Evolutionary conservation across 257 asterid genomes (phyloP).

Genomic region (Fraxinus quadrangulata): DNA sequence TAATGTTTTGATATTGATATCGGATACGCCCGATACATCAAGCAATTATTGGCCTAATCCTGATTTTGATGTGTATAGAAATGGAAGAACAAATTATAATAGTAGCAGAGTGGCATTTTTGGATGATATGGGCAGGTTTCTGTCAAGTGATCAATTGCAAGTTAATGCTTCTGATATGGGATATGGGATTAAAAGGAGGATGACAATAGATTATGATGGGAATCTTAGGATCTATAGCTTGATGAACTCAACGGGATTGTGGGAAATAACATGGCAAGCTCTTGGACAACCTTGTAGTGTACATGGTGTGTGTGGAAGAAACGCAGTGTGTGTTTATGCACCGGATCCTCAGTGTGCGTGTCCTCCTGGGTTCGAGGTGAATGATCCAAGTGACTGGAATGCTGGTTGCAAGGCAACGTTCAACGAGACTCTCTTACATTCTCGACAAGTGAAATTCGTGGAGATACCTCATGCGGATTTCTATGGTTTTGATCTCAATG

Average conservation of each 20-base stretch:
- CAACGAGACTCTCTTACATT: constrained; percentile 23
- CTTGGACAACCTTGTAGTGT: constrained; percentile 49
- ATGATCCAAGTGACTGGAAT: constrained; percentile 50
- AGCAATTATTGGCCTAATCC: constrained; percentile 71
- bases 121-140: constrained; percentile 52
- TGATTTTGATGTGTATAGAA: constrained; percentile 23
- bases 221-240: constrained; percentile 66
- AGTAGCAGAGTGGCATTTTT: constrained; percentile 60
- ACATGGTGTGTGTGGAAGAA: constrained; percentile 66
- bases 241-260: constrained; percentile 50
- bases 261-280: constrained; percentile 69
- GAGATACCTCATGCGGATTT: constrained; percentile 57
- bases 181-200: constrained; percentile 47
- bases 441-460: constrained; percentile 43
- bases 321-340: constrained; percentile 53
- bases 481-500: constrained; percentile 62
- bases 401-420: constrained; percentile 53
- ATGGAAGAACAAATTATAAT: constrained; percentile 65
- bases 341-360: constrained; percentile 49
- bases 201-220: constrained; percentile 67
- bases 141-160: constrained; percentile 54
- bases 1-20: constrained; percentile 46
- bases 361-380: constrained; percentile 52
- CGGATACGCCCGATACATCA: constrained; percentile 60
- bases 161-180: constrained; percentile 62